Evolutionary conservation across 169 alveolate species (phyloP).

Genomic region (Cytauxzoon felis): DNA sequence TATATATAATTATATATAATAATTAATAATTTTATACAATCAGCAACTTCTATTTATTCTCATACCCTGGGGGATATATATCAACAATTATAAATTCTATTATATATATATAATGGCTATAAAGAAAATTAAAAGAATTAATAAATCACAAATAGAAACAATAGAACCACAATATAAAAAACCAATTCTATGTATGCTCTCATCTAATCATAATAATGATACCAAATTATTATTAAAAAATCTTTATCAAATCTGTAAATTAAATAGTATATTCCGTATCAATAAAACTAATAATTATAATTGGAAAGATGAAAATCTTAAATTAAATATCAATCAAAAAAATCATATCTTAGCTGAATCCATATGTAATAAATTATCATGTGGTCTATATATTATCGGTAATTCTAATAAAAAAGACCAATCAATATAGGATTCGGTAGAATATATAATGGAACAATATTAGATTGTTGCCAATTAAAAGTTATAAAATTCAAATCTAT

Average conservation of each 20-base stretch:
- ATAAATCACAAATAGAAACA: no score
- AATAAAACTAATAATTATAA: constrained; percentile 26
- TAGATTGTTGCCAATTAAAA: constrained; percentile 40
- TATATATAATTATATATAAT: not conserved
- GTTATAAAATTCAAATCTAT: constrained; percentile 25
- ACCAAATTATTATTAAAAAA: constrained; percentile 46
- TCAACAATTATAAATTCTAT: no score
- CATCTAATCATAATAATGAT: constrained; percentile 20
- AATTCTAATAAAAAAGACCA: constrained; percentile 56
- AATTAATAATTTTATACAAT: no score
- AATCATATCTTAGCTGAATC: constrained; percentile 39
- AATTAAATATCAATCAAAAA: constrained; percentile 8
- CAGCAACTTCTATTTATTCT: no score
- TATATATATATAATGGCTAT: no score
- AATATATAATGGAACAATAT: constrained; percentile 28
- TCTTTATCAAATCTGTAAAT: constrained; percentile 29
- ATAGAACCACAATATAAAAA: constrained; percentile 53
- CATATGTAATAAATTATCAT: constrained; percentile 29
- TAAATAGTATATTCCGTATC: constrained; percentile 15
- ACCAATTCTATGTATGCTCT: constrained; percentile 43
- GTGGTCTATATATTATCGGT: constrained; percentile 55
- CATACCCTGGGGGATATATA: no score
- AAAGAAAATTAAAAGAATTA: no score
- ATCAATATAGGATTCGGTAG: constrained; percentile 53
- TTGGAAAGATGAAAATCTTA: constrained; percentile 6